Conservation (phyloP, 352 stramenopile species). For the Pythium aristosporum region DNA sequence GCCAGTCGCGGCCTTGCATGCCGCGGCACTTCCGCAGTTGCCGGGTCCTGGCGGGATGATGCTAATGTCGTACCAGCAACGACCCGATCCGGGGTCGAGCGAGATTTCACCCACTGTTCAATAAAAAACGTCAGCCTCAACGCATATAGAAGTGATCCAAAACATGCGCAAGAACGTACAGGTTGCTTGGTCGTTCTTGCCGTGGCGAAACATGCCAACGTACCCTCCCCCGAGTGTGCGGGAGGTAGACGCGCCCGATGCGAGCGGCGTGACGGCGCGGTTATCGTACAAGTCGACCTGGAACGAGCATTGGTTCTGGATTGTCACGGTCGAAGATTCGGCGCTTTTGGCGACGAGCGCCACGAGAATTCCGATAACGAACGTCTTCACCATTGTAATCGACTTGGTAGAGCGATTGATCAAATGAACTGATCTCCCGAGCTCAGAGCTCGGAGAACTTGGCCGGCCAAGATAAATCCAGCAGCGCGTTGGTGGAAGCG, state of each 20-base stretch:
- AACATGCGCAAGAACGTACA: conserved; percentile 3
- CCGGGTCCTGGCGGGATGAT: conserved; percentile 41
- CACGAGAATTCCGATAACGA: neutral
- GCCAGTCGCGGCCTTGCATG: conserved; percentile 44
- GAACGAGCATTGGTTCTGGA: conserved; percentile 48
- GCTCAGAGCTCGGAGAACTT: too few species aligned
- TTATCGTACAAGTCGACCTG: conserved; percentile 55
- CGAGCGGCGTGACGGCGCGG: conserved; percentile 31
- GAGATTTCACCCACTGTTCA: conserved; percentile 26
- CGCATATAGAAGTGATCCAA: neutral
- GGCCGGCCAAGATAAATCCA: too few species aligned
- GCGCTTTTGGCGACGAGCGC: conserved; percentile 29
- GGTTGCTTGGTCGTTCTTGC: conserved; percentile 38
- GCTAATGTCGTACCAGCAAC: conserved; percentile 30
- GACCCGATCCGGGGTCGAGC: conserved; percentile 10
- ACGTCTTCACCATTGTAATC: too few species aligned
- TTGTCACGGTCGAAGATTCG: conserved; percentile 23
- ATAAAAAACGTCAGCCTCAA: neutral
- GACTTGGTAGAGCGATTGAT: too few species aligned
- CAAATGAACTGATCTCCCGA: too few species aligned
- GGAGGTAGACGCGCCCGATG: conserved; percentile 29
- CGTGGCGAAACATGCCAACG: conserved; percentile 67
- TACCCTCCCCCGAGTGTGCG: conserved; percentile 37
- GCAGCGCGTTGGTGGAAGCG: too few species aligned
- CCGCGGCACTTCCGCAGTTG: conserved; percentile 47